phyloP scores from a whole-genome alignment of 2,329 filamentous ascomycete genomes.

The Fusarium sp. region DNA sequence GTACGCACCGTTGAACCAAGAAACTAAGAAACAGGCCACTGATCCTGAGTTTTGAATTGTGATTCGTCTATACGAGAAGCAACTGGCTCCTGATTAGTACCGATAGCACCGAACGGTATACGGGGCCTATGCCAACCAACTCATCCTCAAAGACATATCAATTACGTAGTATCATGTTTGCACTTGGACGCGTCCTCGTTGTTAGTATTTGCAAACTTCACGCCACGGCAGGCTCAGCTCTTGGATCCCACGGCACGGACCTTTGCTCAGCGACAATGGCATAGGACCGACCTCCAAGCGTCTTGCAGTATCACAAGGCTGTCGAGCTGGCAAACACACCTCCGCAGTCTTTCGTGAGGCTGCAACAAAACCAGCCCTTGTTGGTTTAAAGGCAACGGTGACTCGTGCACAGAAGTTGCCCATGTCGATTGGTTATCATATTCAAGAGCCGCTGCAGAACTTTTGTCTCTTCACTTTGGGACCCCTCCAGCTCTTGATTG shows the following conservation, averaged over 20 bases:
- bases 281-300: conserved; percentile 14
- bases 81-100: conserved; percentile 1
- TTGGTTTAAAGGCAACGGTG: not conserved
- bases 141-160: not conserved
- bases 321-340: conserved; percentile 15
- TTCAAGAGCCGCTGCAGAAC: conserved; percentile 10
- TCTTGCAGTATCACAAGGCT: conserved; percentile 28
- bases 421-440: not conserved
- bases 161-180: not conserved
- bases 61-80: conserved; percentile 3
- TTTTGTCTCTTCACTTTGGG: conserved; percentile 5
- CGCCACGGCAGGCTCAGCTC: conserved; percentile 7
- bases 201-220: conserved; percentile 9
- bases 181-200: not conserved
- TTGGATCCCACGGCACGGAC: conserved; percentile 17
- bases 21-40: conserved; percentile 35
- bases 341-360: conserved; percentile 17
- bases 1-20: conserved; percentile 13
- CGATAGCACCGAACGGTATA: conserved; percentile 1
- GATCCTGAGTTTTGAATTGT: conserved; percentile 29
- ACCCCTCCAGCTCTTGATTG: conserved; percentile 33
- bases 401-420: conserved; percentile 1
- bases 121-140: conserved; percentile 3
- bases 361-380: conserved; percentile 10
- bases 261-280: conserved; percentile 4